phyloP scores from a whole-genome alignment of 805 yeast species.

The Candida ascalaphidarum region DNA sequence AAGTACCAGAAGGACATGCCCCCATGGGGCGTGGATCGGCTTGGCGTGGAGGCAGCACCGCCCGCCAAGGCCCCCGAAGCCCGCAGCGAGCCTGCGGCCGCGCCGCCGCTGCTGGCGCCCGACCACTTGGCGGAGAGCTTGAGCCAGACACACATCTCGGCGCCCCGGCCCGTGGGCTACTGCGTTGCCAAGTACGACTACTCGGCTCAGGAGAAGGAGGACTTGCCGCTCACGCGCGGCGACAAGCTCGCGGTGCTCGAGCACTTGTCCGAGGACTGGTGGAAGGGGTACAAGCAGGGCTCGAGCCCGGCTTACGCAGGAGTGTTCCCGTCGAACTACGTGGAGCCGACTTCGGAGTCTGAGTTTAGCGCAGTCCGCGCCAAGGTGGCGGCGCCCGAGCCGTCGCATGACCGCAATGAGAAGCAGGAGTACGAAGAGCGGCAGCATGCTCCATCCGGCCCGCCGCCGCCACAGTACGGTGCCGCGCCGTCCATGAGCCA shows the following conservation, averaged over 20 bases:
- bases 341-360: conserved; percentile 31
- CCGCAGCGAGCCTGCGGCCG: not conserved
- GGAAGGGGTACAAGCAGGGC: conserved; percentile 56
- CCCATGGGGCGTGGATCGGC: conserved; percentile 36
- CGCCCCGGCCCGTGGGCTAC: conserved; percentile 21
- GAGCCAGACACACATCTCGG: too few relatives aligned
- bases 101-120: conserved; percentile 1
- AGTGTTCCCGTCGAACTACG: conserved; percentile 87
- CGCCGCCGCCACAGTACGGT: conserved; percentile 10
- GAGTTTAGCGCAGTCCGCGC: conserved; percentile 13
- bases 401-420: conserved; percentile 10
- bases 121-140: conserved; percentile 2
- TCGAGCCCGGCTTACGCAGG: conserved; percentile 46
- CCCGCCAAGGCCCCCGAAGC: conserved; percentile 1
- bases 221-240: conserved; percentile 56
- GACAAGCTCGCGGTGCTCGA: conserved; percentile 65
- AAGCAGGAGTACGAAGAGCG: conserved; percentile 7
- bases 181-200: conserved; percentile 71
- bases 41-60: conserved; percentile 5
- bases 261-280: conserved; percentile 81
- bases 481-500: conserved; percentile 4
- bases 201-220: conserved; percentile 67
- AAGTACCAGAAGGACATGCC: conserved; percentile 44
- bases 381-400: conserved; percentile 6
- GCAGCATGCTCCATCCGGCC: conserved; percentile 4